phyloP scores from a whole-genome alignment of 2,329 filamentous ascomycete species.

The Akanthomyces uredinophilus region DNA sequence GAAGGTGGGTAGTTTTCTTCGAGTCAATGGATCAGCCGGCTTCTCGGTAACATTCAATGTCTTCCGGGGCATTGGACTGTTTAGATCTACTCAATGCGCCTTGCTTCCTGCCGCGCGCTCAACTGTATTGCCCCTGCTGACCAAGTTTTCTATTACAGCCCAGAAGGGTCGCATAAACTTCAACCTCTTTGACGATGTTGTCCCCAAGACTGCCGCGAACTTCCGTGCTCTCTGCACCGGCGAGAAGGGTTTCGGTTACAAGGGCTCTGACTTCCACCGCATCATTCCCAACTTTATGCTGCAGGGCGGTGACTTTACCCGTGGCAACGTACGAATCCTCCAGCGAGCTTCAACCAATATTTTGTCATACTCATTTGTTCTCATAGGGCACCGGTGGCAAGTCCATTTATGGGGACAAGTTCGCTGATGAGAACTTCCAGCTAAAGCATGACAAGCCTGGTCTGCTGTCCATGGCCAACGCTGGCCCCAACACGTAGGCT shows the following conservation, averaged over 20 bases:
- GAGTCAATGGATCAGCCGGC: background rate
- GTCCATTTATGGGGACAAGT: slow-evolving; percentile 95
- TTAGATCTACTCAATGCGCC: background rate
- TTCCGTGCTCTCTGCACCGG: slow-evolving; percentile 79
- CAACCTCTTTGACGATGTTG: slow-evolving; percentile 76
- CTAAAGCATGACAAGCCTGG: slow-evolving; percentile 68
- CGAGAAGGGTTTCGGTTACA: slow-evolving; percentile 78
- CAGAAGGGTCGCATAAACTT: slow-evolving; percentile 81
- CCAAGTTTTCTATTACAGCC: slow-evolving; percentile 38
- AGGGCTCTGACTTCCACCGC: slow-evolving; percentile 82
- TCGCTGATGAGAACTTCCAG: slow-evolving; percentile 87
- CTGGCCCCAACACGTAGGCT: slow-evolving; percentile 82
- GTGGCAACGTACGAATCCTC: slow-evolving; percentile 66
- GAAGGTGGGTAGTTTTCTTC: slow-evolving; percentile 49
- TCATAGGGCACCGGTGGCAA: slow-evolving; percentile 78
- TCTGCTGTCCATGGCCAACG: slow-evolving; percentile 92
- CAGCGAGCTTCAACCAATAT: background rate
- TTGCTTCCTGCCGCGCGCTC: background rate
- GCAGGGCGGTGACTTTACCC: slow-evolving; percentile 93
- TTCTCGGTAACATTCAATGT: background rate
- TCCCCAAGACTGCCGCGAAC: slow-evolving; percentile 84
- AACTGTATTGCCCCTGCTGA: slow-evolving; percentile 8
- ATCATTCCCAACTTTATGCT: slow-evolving; percentile 94
- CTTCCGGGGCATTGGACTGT: background rate
- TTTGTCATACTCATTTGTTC: slow-evolving; percentile 18